A percentile compares a stretch with the other conserved stretches of the same genome.
These are phyloP conservation scores for Heterobasidion occidentale DNA, from an alignment of 1,284 basidiomycete genomes.

Conservation along the genomic window DNA sequence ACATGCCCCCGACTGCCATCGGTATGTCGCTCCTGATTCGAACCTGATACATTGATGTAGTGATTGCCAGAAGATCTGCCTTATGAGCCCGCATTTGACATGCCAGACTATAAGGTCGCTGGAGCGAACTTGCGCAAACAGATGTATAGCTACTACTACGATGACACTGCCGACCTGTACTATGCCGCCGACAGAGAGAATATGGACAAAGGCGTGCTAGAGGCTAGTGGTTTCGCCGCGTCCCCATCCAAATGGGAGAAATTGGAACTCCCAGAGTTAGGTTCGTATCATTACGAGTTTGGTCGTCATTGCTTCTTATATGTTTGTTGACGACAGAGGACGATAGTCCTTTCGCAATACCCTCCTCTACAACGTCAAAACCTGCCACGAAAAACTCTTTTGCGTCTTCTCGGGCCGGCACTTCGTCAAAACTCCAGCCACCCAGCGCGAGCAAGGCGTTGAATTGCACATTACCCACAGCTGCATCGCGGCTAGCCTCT, in stretches of 20 bases:
- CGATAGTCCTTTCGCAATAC: conserved; percentile 5
- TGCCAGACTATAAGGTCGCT: conserved; percentile 24
- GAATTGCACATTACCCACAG: background rate
- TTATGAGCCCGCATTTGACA: conserved; percentile 26
- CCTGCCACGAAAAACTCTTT: background rate
- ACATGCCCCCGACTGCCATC: conserved; percentile 64
- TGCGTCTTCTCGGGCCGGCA: background rate
- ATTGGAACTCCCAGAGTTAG: conserved; percentile 17
- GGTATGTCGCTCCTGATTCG: conserved; percentile 31
- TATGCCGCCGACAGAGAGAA: conserved; percentile 20
- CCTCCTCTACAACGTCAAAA: background rate
- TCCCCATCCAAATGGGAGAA: conserved; percentile 11
- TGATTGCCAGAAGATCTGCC: conserved; percentile 16
- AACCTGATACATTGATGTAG: background rate
- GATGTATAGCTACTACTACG: conserved; percentile 17
- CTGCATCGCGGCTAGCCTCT: background rate
- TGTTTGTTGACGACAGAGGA: conserved; percentile 1
- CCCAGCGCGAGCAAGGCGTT: background rate
- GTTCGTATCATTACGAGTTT: conserved; percentile 10
- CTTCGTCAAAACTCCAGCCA: background rate
- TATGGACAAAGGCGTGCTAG: conserved; percentile 16
- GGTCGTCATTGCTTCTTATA: background rate
- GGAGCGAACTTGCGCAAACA: conserved; percentile 17
- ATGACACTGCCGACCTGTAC: conserved; percentile 21
- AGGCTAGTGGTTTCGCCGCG: conserved; percentile 13